Conservation (phyloP, 2,329 filamentous ascomycete species). For the Alternaria infectoria region DNA sequence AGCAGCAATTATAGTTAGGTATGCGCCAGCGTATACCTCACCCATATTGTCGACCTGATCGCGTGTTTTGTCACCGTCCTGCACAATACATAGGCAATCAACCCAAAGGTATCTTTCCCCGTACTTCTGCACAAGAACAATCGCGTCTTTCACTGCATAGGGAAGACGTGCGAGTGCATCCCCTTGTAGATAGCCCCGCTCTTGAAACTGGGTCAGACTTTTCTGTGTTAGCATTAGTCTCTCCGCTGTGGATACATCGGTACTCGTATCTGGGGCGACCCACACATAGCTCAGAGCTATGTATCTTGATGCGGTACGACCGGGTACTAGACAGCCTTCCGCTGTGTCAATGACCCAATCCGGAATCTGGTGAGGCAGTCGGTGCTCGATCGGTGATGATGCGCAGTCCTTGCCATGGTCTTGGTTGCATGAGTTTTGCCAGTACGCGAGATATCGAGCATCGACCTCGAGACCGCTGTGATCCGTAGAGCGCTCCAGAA, state of each 20-base stretch:
- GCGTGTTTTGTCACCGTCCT: neutral
- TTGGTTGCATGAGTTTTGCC: neutral
- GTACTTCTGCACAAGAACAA: neutral
- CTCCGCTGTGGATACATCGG: neutral
- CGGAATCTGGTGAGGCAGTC: neutral
- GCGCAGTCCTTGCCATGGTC: neutral
- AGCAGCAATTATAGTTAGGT: neutral
- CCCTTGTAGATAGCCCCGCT: neutral
- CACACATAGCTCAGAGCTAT: neutral
- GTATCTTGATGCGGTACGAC: neutral
- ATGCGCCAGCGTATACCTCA: neutral
- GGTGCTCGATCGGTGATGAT: neutral
- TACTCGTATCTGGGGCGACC: neutral
- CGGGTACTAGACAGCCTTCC: neutral
- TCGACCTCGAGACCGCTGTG: neutral
- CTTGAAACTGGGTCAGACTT: neutral
- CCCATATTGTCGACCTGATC: neutral
- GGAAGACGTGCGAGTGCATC: neutral
- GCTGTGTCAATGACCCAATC: neutral
- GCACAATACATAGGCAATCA: neutral
- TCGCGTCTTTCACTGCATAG: neutral
- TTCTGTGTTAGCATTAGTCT: neutral
- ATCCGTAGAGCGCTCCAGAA: neutral
- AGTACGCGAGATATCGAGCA: neutral
- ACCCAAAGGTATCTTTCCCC: neutral